These are phyloP conservation scores for Aureoboletus auriporus DNA, from an alignment of 768 basidiomycete genomes.

Conservation along the genomic window DNA sequence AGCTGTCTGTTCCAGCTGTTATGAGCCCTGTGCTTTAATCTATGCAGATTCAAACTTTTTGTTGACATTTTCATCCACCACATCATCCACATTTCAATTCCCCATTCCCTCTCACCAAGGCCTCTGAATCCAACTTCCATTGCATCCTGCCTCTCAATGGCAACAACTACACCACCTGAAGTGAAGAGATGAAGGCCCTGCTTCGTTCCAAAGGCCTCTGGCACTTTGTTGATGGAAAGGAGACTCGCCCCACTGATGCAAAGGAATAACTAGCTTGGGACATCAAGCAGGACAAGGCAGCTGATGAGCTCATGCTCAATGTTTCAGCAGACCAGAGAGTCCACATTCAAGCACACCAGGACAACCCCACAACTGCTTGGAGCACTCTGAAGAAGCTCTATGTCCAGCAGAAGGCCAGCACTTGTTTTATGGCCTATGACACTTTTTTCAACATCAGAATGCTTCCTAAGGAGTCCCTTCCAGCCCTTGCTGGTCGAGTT, in stretches of 20 bases:
- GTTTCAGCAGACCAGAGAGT: neutral
- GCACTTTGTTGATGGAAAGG: neutral
- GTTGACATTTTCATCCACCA: too few species aligned
- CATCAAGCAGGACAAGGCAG: slow-evolving; percentile 1
- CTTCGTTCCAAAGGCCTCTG: neutral
- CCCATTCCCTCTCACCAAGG: too few species aligned
- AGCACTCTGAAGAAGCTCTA: neutral
- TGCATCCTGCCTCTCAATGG: neutral
- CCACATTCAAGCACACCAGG: neutral
- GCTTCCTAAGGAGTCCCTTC: neutral
- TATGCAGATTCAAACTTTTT: too few species aligned
- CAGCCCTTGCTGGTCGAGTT: too few species aligned
- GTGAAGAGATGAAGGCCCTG: too few species aligned
- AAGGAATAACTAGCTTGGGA: neutral
- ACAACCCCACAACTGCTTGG: neutral
- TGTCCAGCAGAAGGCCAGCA: slow-evolving; percentile 3
- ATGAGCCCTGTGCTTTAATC: too few species aligned
- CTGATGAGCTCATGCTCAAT: neutral
- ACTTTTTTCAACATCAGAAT: slow-evolving; percentile 9
- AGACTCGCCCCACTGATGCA: neutral
- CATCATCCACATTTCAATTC: too few species aligned
- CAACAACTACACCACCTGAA: neutral
- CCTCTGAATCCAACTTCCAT: too few species aligned
- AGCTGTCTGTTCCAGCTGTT: too few species aligned
- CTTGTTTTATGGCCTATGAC: slow-evolving; percentile 4